Evolutionary conservation across 1,284 basidiomycete species (phyloP), one percentile per base, ranked within the genome.

Genomic region (Polyporus tsugae): DNA sequence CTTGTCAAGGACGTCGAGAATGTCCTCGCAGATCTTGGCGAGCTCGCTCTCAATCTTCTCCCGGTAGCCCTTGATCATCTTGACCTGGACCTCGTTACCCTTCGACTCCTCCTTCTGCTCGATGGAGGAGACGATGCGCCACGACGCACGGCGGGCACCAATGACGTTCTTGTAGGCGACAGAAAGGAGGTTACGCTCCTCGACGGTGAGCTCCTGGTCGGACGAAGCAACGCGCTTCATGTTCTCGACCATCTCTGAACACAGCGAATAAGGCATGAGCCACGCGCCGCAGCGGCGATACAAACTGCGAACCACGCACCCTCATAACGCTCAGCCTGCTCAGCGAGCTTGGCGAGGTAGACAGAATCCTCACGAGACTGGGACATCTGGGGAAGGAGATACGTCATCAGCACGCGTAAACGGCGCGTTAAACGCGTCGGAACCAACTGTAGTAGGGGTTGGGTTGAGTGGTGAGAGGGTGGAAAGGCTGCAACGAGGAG

Each of bases 151-250:
- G 77, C 97, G 97, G 59, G 97, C 97, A 84, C 97, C 97, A 78
- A 99, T 99, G 74, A 99, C 97, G 85, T 99, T 99, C 95, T 99
- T 99, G 91, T 99, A 99, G 38, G 97, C 97, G 74, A 99, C 97
- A 36, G 97, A 99, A 69, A 99, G 91, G 68, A 99, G 91, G 84
- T 99, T 99, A 74, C 98, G 96, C 87, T 99, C 97, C 87, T 99
- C 97, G 65, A 99, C 97, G 74, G 97, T 98, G 80, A 99, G 94
- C 81, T 99, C 96, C 84, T 97, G 94, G 87, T 97, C 95, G 69
- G 95, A 95, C 39, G 96, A 97, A 71, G 96, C 96, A 76, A 98
- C 96, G 73, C 91, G 91, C 91, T 98, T 98, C 96, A 98, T 98
- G 89, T 97, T 97, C 86, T 96, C 94, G 76, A 98, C 96, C 96